Evolutionary conservation across 1,284 basidiomycete species (phyloP).

Genomic region (Puccinia coronata): DNA sequence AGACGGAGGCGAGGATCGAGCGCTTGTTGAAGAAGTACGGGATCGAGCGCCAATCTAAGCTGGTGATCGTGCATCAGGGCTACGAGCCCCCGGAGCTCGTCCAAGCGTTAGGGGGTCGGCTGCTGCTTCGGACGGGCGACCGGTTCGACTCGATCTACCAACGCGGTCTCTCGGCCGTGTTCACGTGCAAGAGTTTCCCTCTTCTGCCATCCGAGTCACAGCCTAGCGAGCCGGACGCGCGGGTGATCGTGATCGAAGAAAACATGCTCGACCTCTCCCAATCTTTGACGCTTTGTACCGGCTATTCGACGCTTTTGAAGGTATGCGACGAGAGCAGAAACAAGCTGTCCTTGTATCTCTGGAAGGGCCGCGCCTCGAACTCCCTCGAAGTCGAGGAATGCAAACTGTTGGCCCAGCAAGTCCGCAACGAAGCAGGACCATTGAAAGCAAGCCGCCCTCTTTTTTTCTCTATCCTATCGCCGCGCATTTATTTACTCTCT

Average conservation of each 20-base stretch:
- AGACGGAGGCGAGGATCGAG: constrained; percentile 24
- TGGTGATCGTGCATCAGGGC: constrained; percentile 36
- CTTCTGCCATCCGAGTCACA: neutral
- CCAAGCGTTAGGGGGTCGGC: constrained; percentile 25
- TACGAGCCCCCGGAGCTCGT: constrained; percentile 38
- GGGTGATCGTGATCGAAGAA: constrained; percentile 30
- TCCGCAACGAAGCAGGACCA: constrained; percentile 10
- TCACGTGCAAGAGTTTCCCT: constrained; percentile 10
- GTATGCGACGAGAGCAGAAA: neutral
- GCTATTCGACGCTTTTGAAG: constrained; percentile 21
- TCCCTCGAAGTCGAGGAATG: constrained; percentile 15
- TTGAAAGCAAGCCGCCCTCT: neutral
- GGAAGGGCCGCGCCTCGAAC: constrained; percentile 31
- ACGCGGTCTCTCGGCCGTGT: neutral
- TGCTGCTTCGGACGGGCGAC: constrained; percentile 32
- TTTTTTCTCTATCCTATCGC: neutral
- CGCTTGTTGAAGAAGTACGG: constrained; percentile 46
- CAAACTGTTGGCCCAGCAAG: constrained; percentile 15
- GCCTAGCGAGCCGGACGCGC: neutral
- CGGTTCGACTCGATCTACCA: constrained; percentile 31
- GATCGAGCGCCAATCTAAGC: constrained; percentile 20
- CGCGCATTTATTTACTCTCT: neutral
- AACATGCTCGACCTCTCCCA: neutral
- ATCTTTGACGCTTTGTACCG: constrained; percentile 14
- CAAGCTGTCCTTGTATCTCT: constrained; percentile 26